Percentiles rank a stretch among this genome's conserved stretches.
These are phyloP conservation scores for Fusarium austroafricanum DNA, from an alignment of 2,329 filamentous ascomycete genomes.

Conservation along the genomic window DNA sequence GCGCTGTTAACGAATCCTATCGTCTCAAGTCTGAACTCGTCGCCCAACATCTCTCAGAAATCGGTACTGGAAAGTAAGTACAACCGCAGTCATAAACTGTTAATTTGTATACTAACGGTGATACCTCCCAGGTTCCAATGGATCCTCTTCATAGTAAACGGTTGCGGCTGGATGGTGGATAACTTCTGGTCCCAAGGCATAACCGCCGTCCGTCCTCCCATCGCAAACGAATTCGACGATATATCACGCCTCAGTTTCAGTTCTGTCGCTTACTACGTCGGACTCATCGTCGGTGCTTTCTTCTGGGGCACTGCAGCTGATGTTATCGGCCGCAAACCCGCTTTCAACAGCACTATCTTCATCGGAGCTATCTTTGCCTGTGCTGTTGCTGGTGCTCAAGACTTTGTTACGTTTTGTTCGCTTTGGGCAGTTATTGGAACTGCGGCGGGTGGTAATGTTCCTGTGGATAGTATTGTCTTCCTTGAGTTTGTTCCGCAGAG, in stretches of 20 bases:
- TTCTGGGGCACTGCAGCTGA: slow-evolving; percentile 59
- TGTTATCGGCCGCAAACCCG: slow-evolving; percentile 56
- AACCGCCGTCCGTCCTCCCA: slow-evolving; percentile 48
- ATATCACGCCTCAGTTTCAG: slow-evolving; percentile 47
- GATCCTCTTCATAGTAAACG: slow-evolving; percentile 59
- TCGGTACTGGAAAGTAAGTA: slow-evolving; percentile 7
- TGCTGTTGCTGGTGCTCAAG: slow-evolving; percentile 66
- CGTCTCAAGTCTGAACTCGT: slow-evolving; percentile 7
- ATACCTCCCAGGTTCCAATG: slow-evolving; percentile 52
- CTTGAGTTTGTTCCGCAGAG: slow-evolving; percentile 59
- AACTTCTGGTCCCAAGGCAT: slow-evolving; percentile 53
- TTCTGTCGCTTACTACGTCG: slow-evolving; percentile 53
- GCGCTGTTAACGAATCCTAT: slow-evolving; percentile 9
- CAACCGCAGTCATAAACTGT: too few species aligned
- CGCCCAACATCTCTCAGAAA: background rate
- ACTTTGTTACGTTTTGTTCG: slow-evolving; percentile 66
- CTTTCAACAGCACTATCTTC: slow-evolving; percentile 59
- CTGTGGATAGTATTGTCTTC: slow-evolving; percentile 62
- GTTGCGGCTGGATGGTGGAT: slow-evolving; percentile 58
- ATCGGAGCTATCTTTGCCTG: slow-evolving; percentile 66
- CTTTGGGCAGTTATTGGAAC: slow-evolving; percentile 57
- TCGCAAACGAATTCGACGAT: slow-evolving; percentile 52
- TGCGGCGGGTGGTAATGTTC: slow-evolving; percentile 58
- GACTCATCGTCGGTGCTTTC: slow-evolving; percentile 58
- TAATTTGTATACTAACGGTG: too few species aligned